These are phyloP conservation scores for Boletus speciosus DNA, from an alignment of 768 basidiomycete genomes.

Conservation along the genomic window DNA sequence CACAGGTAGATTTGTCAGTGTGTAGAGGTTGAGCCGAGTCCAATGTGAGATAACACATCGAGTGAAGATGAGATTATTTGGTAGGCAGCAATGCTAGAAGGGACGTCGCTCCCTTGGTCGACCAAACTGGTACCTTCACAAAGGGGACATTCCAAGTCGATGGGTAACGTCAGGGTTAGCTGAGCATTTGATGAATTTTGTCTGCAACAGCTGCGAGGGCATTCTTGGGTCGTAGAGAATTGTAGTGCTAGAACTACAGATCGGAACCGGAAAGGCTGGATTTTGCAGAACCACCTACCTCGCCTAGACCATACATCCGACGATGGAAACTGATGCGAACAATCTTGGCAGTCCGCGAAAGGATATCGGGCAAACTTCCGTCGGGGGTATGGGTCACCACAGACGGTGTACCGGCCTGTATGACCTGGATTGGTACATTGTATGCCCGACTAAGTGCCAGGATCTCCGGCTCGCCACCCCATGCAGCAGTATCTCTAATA, in stretches of 20 bases:
- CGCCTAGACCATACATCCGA: slow-evolving; percentile 92
- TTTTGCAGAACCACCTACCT: slow-evolving; percentile 51
- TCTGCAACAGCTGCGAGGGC: slow-evolving; percentile 27
- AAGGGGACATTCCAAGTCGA: not conserved
- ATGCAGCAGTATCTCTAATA: slow-evolving; percentile 80
- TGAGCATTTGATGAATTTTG: slow-evolving; percentile 30
- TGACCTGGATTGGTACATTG: slow-evolving; percentile 83
- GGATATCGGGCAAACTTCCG: slow-evolving; percentile 27
- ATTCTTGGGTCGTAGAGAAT: slow-evolving; percentile 67
- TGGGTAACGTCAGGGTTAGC: slow-evolving; percentile 11
- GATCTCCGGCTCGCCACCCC: slow-evolving; percentile 99
- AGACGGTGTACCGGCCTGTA: slow-evolving; percentile 78
- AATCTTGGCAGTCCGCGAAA: slow-evolving; percentile 35
- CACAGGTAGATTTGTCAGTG: not conserved
- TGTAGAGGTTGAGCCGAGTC: not conserved
- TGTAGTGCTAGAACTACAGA: slow-evolving; percentile 65
- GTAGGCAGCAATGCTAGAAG: not conserved
- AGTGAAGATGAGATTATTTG: not conserved
- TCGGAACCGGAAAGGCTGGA: slow-evolving; percentile 1
- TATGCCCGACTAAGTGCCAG: slow-evolving; percentile 80
- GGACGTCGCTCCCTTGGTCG: not conserved
- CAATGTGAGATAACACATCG: not conserved
- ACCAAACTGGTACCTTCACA: not conserved
- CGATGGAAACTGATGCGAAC: slow-evolving; percentile 89
- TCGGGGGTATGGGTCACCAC: slow-evolving; percentile 79